Percentiles rank a stretch among this genome's conserved stretches.
Conservation (phyloP, 768 basidiomycete species). For the Mrakia hoshinonis region DNA sequence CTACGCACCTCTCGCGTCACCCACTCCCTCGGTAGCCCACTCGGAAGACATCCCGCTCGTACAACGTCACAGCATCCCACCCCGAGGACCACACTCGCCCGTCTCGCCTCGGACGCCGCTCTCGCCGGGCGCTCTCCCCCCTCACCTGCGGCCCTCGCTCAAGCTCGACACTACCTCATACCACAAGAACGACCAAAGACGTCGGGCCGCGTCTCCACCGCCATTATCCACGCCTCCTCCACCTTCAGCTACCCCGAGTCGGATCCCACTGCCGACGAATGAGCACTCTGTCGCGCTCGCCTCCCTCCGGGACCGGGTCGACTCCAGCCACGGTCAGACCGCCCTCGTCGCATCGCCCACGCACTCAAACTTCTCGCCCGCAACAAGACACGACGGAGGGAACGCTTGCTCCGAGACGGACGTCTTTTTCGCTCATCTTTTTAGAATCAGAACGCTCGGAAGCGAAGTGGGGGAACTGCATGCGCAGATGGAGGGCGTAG, state of each 20-base stretch:
- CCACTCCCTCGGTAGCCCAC: not conserved
- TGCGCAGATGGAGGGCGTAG: not conserved
- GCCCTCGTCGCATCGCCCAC: not conserved
- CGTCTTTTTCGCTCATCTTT: constrained; percentile 1
- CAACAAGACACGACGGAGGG: not conserved
- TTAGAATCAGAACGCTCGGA: not conserved
- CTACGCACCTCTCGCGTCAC: not conserved
- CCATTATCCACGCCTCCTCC: constrained; percentile 25
- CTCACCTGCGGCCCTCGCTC: not conserved
- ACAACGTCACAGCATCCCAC: not conserved
- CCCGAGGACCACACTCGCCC: not conserved
- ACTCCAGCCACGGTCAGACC: not conserved
- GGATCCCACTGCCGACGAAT: constrained; percentile 26
- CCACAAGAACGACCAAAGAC: constrained; percentile 29
- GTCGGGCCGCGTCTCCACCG: too few relatives aligned
- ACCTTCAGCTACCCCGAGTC: constrained; percentile 29
- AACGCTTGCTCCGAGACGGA: not conserved
- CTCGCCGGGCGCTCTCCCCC: too few relatives aligned
- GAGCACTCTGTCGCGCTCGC: not conserved
- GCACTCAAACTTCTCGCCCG: not conserved
- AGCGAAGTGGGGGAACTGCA: not conserved
- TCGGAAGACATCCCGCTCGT: constrained; percentile 2
- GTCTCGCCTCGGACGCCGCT: not conserved
- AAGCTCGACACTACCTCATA: constrained; percentile 18
- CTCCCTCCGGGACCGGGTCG: not conserved